Base-by-base conservation (phyloP, 2,329 filamentous ascomycete genomes). In the Aureobasidium sp. region DNA sequence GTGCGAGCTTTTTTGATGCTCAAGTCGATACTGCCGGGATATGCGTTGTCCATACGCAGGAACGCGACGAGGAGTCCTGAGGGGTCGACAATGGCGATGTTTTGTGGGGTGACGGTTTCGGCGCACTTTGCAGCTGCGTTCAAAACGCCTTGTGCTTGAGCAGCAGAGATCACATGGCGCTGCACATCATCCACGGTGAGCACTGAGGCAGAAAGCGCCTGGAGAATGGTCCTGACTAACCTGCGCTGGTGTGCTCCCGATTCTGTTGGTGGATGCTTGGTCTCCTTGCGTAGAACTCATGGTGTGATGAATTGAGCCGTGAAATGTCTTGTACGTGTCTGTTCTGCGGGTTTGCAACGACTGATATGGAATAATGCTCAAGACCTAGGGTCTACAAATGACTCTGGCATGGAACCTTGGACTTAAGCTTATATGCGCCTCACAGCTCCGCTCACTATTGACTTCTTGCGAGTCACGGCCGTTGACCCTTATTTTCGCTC, bases 41-140 rank as follows among this genome's bases (percentile, higher is more conserved):
- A 64, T 12, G 63, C 60, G 49, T 64, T 62, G 52, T 64, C 63
- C 61, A 63, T 65, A 12, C 63, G 58, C 22, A 64, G 45, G 56
- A 65, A 63, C 2, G 59, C 62, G 29, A 65, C 61, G 29, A 65
- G 57, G 22, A 59, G 58, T 8, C 57, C 57, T 1, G 60, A 61
- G 16, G 63, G 60, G 39, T 65, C 62, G 14, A 60, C 51, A 11
- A 64, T 56, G 8, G 63, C 62, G 30, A 64, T 63, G 57, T 62
- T 58, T 39, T 61, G 59, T 7, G 61, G 59, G 1, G 61, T 56
- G 39, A 58, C 58, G 37, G 19, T 30, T 8, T 50, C 44, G 4
- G 53, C 37, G 16, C 12, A 29, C 21, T 34, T 32, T 30, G 58
- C 52, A 6, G 59, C 62, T 17, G 63, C 61, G 17, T 58, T 55